phyloP scores from a whole-genome alignment of 148 eudicot species.

The Limonium bicolor region DNA sequence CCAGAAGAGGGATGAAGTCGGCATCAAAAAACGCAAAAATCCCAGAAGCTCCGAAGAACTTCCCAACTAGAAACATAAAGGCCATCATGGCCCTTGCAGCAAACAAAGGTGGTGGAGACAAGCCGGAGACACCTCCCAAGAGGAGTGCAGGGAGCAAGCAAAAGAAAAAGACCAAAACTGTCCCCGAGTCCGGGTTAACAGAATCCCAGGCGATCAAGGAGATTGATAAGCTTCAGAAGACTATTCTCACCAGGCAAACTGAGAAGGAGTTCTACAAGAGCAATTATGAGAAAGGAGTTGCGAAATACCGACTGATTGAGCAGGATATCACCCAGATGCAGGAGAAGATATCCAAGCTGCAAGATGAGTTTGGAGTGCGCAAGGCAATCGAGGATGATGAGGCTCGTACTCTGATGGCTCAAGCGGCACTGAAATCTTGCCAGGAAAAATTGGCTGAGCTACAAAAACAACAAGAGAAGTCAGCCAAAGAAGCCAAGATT shows the following conservation, averaged over 20 bases:
- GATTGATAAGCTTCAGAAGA: slow-evolving; percentile 83
- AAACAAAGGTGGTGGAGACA: slow-evolving; percentile 7
- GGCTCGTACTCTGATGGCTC: slow-evolving; percentile 75
- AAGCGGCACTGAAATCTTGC: slow-evolving; percentile 72
- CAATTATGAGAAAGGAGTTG: slow-evolving; percentile 66
- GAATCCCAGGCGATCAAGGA: slow-evolving; percentile 51
- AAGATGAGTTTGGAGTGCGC: slow-evolving; percentile 64
- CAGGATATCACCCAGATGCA: slow-evolving; percentile 47
- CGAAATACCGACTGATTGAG: slow-evolving; percentile 66
- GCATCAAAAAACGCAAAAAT: slow-evolving; percentile 12
- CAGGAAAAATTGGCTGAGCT: slow-evolving; percentile 46
- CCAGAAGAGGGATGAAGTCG: slow-evolving; percentile 9
- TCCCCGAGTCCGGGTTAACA: slow-evolving; percentile 49
- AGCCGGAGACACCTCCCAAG: slow-evolving; percentile 7
- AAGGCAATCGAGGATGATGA: slow-evolving; percentile 65
- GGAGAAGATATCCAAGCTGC: slow-evolving; percentile 45
- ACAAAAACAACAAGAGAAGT: slow-evolving; percentile 55
- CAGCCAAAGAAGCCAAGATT: slow-evolving; percentile 30
- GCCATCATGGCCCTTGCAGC: slow-evolving; percentile 36
- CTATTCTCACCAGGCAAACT: slow-evolving; percentile 63
- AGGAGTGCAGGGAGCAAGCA: not conserved
- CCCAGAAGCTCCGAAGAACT: slow-evolving; percentile 45
- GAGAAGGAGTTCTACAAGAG: slow-evolving; percentile 77
- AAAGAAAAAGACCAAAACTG: slow-evolving; percentile 6
- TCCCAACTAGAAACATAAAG: slow-evolving; percentile 40